Evolutionary conservation across 306 rosid genomes (phyloP), one percentile per base, ranked within the genome.

Genomic region (Chamaecrista fasciculata): DNA sequence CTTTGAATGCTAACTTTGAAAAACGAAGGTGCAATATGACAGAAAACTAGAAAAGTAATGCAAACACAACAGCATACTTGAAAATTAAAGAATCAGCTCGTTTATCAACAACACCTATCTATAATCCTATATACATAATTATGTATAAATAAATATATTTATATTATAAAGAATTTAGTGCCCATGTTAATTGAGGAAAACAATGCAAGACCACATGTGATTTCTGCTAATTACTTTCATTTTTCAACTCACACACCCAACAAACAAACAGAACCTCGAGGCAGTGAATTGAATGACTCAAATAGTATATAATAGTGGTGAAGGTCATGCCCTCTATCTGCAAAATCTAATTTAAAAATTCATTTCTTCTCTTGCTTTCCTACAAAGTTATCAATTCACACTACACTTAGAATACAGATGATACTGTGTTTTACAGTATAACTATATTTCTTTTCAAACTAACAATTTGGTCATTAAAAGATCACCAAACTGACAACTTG

Each of bases 171-270:
- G 4, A 28, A 28, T 28, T 28, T 28, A 33, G 36, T 33, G 36
- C 7, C 80, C 75, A 61, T 55, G 44, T 66, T 74, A 75, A 81
- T 80, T 74, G 89, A 75, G 84, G 85, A 80, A 86, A 86, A 80
- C 96, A 76, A 89, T 86, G 92, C 86, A 82, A 63, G 6, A 69
- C 73, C 92, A 86, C 96, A 84, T 84, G 92, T 77, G 71, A 16
- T 23, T 56, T 47, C 68, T 76, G 50, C 74, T 72, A 66, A 69
- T 72, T 72, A 67, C 63, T 43, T 66, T 36, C 73, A 78, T 55
- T 79, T 76, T 78, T 80, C 74, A 81, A 58, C 10, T 62, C 26
- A 4, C 4, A 33, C 36, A 33, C n/a, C n/a, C n/a, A n/a, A 39
- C 24, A 69, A 62, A 74, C 72, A 65, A 73, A 76, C 81, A 84